Evolutionary conservation across 1,139 yeast genomes (phyloP).

Genomic region (Yamadazyma oceani): DNA sequence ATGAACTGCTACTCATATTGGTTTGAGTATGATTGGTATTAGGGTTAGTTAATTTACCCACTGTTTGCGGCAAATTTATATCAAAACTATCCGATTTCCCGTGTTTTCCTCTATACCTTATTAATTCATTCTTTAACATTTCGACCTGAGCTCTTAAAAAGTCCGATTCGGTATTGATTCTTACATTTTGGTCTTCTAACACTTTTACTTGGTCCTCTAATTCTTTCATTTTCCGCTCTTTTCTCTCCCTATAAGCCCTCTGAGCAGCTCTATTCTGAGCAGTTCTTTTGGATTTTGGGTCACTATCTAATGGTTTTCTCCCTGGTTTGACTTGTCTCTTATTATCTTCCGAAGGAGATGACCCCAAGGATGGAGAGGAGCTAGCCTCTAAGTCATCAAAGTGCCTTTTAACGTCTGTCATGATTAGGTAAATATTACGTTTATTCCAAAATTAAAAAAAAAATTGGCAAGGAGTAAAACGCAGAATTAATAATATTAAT

Average conservation of each 20-base stretch:
- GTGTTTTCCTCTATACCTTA: constrained; percentile 53
- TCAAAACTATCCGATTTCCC: constrained; percentile 19
- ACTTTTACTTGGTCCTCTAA: constrained; percentile 73
- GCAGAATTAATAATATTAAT: no score
- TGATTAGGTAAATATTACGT: background rate
- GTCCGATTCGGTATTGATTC: constrained; percentile 67
- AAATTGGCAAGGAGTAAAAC: no score
- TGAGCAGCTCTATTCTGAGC: constrained; percentile 99
- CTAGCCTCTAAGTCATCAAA: constrained; percentile 25
- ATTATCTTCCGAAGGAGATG: constrained; percentile 24
- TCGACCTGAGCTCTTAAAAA: constrained; percentile 75
- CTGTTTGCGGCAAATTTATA: constrained; percentile 35
- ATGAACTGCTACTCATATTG: constrained; percentile 7
- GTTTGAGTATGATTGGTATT: constrained; percentile 14
- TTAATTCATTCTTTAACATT: constrained; percentile 69
- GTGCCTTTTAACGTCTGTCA: constrained; percentile 41
- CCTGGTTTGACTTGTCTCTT: constrained; percentile 48
- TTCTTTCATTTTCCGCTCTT: constrained; percentile 83
- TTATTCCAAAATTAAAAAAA: no score
- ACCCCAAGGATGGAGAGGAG: constrained; percentile 16
- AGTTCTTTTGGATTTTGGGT: constrained; percentile 83
- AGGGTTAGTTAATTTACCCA: constrained; percentile 33
- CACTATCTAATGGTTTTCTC: constrained; percentile 75
- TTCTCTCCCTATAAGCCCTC: constrained; percentile 92
- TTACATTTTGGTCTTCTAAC: constrained; percentile 69